These are phyloP conservation scores for Alopecurus myosuroides DNA, from an alignment of 176 grass and related monocot genomes.

Conservation along the genomic window DNA sequence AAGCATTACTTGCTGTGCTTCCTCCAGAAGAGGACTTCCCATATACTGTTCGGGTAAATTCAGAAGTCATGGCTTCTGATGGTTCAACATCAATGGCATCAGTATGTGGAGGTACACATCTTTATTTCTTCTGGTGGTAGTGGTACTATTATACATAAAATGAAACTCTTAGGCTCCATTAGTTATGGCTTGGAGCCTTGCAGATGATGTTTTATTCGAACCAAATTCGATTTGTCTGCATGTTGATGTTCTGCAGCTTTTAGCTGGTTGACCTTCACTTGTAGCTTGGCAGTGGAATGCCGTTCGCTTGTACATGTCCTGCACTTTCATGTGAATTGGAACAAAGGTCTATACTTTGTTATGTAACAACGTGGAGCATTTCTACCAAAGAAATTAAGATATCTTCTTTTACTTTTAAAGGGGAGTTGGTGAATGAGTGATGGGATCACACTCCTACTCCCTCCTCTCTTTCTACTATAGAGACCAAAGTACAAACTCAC, in stretches of 20 bases:
- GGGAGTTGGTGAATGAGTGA: neutral
- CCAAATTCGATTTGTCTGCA: neutral
- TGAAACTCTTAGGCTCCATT: conserved; percentile 6
- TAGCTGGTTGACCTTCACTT: neutral
- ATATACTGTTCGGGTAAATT: conserved; percentile 92
- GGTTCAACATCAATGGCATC: conserved; percentile 99
- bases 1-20: conserved; percentile 90
- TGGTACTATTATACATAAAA: neutral
- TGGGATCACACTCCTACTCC: neutral
- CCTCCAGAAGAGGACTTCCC: conserved; percentile 92
- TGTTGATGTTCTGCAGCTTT: neutral
- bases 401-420: neutral
- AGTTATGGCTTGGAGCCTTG: neutral
- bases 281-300: neutral
- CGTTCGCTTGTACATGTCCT: conserved; percentile 15
- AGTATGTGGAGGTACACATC: conserved; percentile 83
- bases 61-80: conserved; percentile 97
- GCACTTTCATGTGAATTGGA: conserved; percentile 14
- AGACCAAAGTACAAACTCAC: neutral
- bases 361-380: neutral
- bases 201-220: neutral
- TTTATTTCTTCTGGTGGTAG: neutral
- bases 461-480: neutral
- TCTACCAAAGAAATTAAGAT: neutral
- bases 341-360: neutral